Evolutionary conservation across 352 stramenopile species (phyloP).

Genomic region (Phytophthora tubulina): DNA sequence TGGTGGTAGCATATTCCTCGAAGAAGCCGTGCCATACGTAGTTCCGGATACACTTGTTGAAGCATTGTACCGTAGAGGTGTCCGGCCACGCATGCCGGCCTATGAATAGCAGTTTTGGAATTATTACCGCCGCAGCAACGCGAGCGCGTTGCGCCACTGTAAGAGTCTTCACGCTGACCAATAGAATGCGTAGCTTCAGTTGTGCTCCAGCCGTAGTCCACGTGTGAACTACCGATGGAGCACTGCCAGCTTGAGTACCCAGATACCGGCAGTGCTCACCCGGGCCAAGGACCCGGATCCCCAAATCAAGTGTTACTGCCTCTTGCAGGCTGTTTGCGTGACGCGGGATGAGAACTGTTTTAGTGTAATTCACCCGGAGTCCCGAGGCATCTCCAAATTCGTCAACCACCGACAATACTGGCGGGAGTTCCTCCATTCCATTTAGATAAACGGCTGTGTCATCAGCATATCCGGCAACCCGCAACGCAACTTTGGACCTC

Average conservation of each 20-base stretch:
- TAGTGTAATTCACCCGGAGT: background rate
- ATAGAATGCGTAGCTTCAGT: background rate
- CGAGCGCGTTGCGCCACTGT: background rate
- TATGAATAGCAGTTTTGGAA: background rate
- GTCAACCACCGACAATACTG: background rate
- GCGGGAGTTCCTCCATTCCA: background rate
- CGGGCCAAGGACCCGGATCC: background rate
- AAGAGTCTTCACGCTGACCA: background rate
- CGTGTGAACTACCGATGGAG: background rate
- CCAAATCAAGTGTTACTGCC: background rate
- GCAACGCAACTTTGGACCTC: background rate
- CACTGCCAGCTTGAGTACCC: background rate
- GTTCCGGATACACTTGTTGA: background rate
- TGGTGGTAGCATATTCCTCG: too few species aligned
- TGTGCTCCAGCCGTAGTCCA: background rate
- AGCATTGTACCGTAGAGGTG: background rate
- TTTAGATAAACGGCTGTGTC: conserved; percentile 9
- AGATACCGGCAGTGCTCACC: background rate
- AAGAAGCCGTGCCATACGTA: background rate
- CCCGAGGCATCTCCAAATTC: background rate
- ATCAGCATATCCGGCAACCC: conserved; percentile 10
- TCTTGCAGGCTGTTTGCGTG: background rate
- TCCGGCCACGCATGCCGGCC: background rate
- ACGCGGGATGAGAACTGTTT: background rate
- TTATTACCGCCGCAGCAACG: background rate